Conservation (phyloP, 441 rosid species). For the Gossypium trilobum region DNA sequence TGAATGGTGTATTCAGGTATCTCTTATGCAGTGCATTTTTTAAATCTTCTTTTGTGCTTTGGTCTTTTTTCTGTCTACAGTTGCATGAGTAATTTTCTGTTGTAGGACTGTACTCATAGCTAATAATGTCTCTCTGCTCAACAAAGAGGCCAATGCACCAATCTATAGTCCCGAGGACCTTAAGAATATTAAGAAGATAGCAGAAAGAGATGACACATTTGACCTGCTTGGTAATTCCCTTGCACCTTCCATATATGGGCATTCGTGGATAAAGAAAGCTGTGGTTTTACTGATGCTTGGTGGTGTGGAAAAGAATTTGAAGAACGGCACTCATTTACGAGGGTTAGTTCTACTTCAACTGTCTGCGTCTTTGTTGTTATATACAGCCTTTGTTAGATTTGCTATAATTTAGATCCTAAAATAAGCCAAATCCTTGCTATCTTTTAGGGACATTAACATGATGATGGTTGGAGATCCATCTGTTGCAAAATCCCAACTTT, state of each 20-base stretch:
- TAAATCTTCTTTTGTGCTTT: background rate
- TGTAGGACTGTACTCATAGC: constrained; percentile 88
- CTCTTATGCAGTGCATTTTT: background rate
- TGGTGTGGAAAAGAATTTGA: constrained; percentile 87
- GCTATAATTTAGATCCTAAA: background rate
- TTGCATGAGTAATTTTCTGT: constrained; percentile 17
- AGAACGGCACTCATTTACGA: constrained; percentile 89
- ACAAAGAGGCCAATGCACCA: constrained; percentile 95
- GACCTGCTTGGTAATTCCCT: constrained; percentile 83
- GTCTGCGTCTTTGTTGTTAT: background rate
- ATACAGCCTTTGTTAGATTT: background rate
- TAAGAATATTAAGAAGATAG: constrained; percentile 74
- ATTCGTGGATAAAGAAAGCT: constrained; percentile 95
- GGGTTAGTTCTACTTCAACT: constrained; percentile 47
- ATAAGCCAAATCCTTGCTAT: constrained; percentile 4
- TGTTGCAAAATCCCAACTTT: constrained; percentile 93
- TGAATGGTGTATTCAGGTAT: constrained; percentile 94
- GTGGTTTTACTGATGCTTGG: constrained; percentile 87
- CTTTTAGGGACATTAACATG: constrained; percentile 85
- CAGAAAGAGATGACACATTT: constrained; percentile 76
- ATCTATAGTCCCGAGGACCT: constrained; percentile 68
- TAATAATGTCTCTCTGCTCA: constrained; percentile 76
- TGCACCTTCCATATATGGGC: constrained; percentile 94
- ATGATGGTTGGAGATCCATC: constrained; percentile 99
- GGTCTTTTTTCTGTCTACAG: constrained; percentile 9